phyloP scores from a whole-genome alignment of 441 rosid species.

The Arabidopsis lyrata region DNA sequence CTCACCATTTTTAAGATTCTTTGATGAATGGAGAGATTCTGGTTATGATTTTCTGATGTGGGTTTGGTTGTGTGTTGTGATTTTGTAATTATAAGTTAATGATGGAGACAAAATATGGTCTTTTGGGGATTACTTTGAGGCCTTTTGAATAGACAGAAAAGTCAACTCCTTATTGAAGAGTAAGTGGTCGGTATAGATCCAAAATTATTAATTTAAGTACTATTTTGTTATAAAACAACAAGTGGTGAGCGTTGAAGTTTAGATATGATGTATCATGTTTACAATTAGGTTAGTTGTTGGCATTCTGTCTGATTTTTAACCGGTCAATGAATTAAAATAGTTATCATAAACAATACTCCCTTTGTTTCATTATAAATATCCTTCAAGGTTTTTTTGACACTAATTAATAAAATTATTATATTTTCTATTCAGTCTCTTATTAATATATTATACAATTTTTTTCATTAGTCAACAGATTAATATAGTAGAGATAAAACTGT shows the following conservation, averaged over 20 bases:
- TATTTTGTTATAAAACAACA: slow-evolving; percentile 18
- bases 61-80: slow-evolving; percentile 33
- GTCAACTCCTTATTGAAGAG: slow-evolving; percentile 37
- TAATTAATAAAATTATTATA: too few relatives aligned
- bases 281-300: not conserved
- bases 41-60: slow-evolving; percentile 12
- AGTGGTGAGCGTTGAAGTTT: slow-evolving; percentile 30
- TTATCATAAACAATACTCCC: too few relatives aligned
- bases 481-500: too few relatives aligned
- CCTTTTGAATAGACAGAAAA: slow-evolving; percentile 29
- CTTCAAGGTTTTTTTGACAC: too few relatives aligned
- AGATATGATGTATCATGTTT: slow-evolving; percentile 17
- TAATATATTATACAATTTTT: too few relatives aligned
- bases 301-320: too few relatives aligned
- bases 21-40: slow-evolving; percentile 17
- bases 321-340: not conserved
- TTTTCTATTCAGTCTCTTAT: too few relatives aligned
- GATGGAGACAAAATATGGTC: slow-evolving; percentile 28
- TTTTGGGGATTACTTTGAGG: slow-evolving; percentile 41
- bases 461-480: too few relatives aligned
- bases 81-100: slow-evolving; percentile 30
- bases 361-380: too few relatives aligned
- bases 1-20: slow-evolving; percentile 39
- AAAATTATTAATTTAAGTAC: slow-evolving; percentile 27
- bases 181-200: slow-evolving; percentile 35